These are phyloP conservation scores for Rubus parviflorus DNA, from an alignment of 306 rosid genomes.

Conservation along the genomic window DNA sequence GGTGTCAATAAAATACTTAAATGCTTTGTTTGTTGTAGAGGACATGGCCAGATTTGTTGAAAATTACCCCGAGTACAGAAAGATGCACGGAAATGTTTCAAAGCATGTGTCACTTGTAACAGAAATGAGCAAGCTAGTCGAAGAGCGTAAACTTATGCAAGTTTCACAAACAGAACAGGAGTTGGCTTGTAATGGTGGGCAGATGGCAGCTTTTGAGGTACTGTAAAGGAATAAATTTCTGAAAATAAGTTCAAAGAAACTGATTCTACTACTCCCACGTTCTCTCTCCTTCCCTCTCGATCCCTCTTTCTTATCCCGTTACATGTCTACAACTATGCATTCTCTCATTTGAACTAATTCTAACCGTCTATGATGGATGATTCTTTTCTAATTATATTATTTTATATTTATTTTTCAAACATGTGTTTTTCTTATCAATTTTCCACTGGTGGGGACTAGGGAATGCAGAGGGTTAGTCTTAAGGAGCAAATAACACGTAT, in stretches of 20 bases:
- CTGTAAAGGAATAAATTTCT: conserved; percentile 33
- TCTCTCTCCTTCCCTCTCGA: neutral
- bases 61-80: conserved; percentile 88
- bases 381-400: neutral
- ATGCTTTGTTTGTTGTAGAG: conserved; percentile 55
- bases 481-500: neutral
- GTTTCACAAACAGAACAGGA: conserved; percentile 95
- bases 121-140: conserved; percentile 78
- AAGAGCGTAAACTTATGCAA: conserved; percentile 82
- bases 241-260: neutral
- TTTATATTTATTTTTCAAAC: neutral
- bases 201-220: conserved; percentile 98
- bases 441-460: neutral
- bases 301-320: neutral
- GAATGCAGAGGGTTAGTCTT: neutral
- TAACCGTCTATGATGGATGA: neutral
- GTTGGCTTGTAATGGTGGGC: conserved; percentile 97
- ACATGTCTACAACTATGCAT: neutral
- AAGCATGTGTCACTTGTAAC: conserved; percentile 94
- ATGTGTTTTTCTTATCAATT: neutral
- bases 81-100: conserved; percentile 96
- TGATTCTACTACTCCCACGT: neutral
- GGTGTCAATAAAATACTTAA: neutral
- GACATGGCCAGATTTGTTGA: conserved; percentile 99
- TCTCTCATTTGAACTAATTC: neutral